These are phyloP conservation scores for Thalia dealbata DNA, from an alignment of 176 grass and related monocot species.

Conservation along the genomic window DNA sequence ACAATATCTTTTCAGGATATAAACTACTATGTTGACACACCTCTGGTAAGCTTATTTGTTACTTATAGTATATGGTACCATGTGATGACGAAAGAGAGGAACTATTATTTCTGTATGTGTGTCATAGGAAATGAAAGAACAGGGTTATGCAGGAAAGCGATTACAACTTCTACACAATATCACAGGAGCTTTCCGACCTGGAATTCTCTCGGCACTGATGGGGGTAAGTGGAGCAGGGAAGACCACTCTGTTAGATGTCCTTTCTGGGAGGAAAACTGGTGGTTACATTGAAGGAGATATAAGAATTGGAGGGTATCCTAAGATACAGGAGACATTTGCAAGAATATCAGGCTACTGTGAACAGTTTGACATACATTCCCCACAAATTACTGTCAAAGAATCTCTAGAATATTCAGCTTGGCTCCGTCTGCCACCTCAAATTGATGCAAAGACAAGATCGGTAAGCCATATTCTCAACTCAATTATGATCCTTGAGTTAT, in stretches of 20 bases:
- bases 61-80: neutral
- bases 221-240: conserved; percentile 26
- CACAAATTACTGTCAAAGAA: conserved; percentile 17
- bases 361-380: conserved; percentile 20
- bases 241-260: conserved; percentile 18
- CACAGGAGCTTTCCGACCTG: conserved; percentile 19
- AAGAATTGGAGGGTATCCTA: conserved; percentile 17
- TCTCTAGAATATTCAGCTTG: conserved; percentile 17
- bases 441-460: conserved; percentile 15
- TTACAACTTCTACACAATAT: conserved; percentile 16
- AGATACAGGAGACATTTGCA: conserved; percentile 16
- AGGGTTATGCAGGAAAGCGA: neutral
- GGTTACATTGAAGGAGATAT: conserved; percentile 19
- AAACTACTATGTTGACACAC: conserved; percentile 70
- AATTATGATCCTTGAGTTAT: neutral
- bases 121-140: conserved; percentile 15
- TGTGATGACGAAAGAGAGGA: neutral
- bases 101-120: neutral
- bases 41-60: conserved; percentile 34
- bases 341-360: conserved; percentile 23
- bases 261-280: conserved; percentile 20
- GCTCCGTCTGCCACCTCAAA: conserved; percentile 16
- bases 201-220: conserved; percentile 17
- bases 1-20: conserved; percentile 61
- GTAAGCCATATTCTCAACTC: neutral